phyloP scores from a whole-genome alignment of 2,329 filamentous ascomycete species.

The Tolypocladium amazonense region DNA sequence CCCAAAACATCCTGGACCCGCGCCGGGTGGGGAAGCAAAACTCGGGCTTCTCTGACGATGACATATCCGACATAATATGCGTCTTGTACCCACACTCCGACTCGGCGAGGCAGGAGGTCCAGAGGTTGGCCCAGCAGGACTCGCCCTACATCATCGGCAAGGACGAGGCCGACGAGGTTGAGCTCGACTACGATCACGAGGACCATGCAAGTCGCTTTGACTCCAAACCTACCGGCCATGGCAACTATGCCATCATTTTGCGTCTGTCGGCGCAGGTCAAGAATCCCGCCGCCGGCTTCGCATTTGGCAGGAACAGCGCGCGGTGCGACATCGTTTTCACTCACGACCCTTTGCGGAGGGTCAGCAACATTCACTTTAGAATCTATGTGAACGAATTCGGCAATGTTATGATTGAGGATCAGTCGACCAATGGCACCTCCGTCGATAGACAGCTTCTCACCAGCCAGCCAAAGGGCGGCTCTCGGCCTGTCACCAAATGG shows the following conservation, averaged over 20 bases:
- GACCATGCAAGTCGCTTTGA: conserved; percentile 38
- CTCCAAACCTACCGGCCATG: conserved; percentile 32
- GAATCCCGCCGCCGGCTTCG: conserved; percentile 61
- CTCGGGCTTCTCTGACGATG: conserved; percentile 71
- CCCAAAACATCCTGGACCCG: conserved; percentile 55
- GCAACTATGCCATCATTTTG: conserved; percentile 63
- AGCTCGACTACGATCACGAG: conserved; percentile 39
- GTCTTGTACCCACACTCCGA: conserved; percentile 72
- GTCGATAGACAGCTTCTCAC: conserved; percentile 64
- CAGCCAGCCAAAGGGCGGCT: conserved; percentile 23
- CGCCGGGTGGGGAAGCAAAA: conserved; percentile 69
- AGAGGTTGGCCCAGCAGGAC: conserved; percentile 34
- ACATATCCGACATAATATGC: conserved; percentile 81
- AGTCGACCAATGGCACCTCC: conserved; percentile 90
- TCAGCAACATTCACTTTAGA: conserved; percentile 94
- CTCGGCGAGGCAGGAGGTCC: conserved; percentile 61
- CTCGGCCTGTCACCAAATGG: conserved; percentile 26
- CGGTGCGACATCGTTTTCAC: conserved; percentile 64
- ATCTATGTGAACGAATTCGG: conserved; percentile 84
- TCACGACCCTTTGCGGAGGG: conserved; percentile 56
- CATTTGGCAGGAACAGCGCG: conserved; percentile 67
- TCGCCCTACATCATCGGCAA: conserved; percentile 39
- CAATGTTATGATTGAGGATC: conserved; percentile 83
- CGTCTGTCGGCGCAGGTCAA: conserved; percentile 66
- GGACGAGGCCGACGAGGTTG: conserved; percentile 37